These are phyloP conservation scores for Fusarium buxicola DNA, from an alignment of 2,329 filamentous ascomycete species.

Conservation along the genomic window DNA sequence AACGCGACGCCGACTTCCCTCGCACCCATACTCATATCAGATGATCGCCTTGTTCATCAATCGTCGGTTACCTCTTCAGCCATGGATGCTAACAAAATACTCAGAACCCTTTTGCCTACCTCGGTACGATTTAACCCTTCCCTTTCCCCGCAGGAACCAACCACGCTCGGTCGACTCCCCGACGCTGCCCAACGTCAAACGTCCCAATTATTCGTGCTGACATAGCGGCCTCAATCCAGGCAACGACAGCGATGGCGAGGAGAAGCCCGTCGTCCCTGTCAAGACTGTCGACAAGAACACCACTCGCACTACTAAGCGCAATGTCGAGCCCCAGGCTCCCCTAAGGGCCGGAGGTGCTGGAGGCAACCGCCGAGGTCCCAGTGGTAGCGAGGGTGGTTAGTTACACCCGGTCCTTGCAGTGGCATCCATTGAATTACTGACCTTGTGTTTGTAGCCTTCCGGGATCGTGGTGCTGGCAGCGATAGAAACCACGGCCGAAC, in stretches of 20 bases:
- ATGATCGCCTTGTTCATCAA: conserved; percentile 9
- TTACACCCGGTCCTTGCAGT: conserved; percentile 20
- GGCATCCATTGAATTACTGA: conserved; percentile 27
- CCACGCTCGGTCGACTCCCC: conserved; percentile 35
- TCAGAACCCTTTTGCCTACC: conserved; percentile 97
- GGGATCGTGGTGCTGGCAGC: conserved; percentile 85
- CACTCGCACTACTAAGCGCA: conserved; percentile 83
- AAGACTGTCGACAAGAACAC: conserved; percentile 90
- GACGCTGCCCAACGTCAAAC: conserved; percentile 23
- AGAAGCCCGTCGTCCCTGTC: conserved; percentile 83
- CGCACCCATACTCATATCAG: conserved; percentile 5
- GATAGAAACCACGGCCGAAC: conserved; percentile 85
- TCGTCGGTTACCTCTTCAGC: neutral
- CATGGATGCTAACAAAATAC: conserved; percentile 39
- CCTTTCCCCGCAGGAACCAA: conserved; percentile 32
- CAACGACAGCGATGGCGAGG: conserved; percentile 70
- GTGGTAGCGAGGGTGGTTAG: conserved; percentile 90
- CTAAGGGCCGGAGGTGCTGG: conserved; percentile 56
- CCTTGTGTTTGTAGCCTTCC: conserved; percentile 74
- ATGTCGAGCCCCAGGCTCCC: conserved; percentile 80
- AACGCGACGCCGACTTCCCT: conserved; percentile 17
- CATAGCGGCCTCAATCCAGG: conserved; percentile 54
- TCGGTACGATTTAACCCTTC: conserved; percentile 75
- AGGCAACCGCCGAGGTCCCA: conserved; percentile 66
- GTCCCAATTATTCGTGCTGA: conserved; percentile 42